Base-by-base conservation (phyloP, 257 asterid species). In the Ilex aquifolium region DNA sequence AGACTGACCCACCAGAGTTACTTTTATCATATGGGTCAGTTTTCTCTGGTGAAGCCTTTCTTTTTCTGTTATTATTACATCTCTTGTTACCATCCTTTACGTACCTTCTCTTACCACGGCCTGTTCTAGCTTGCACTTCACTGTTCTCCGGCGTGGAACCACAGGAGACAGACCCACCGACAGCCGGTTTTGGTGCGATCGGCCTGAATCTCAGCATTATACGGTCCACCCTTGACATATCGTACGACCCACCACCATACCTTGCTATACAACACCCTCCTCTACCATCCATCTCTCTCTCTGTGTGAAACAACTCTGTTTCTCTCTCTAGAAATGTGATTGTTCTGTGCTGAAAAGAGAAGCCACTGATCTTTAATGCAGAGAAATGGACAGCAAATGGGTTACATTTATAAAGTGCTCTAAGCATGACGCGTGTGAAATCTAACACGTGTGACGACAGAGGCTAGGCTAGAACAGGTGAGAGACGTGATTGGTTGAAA, bases 201-300 rank as follows among this genome's bases (percentile, higher is more conserved):
- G 95, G 97, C 36, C 97, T 85, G 65, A 72, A 90, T 58, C 69
- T 66, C 5, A 81, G 74, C 95, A 90, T 85, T 77, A 90, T 85
- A 14, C 77, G 56, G 21, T 76, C 81, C 27, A 86, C 64, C 40
- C 77, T 84, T 1, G 90, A 79, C 76, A 64, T 44, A 56, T 83
- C 87, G 64, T 83, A 80, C 36, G 65, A 79, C 39, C 70, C 76
- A 13, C 85, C 76, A 14, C 76, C 72, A 62, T 79, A 88, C 69
- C 90, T 76, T 27, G 87, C 88, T 31, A 84, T 77, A 71, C 95
- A 88, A 44, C 92, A 88, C 49, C 88, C 96, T 3, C 96, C 95
- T 11, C 79, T 60, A 2, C 80, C 83, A 14, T 83, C 86, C 91
- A 85, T 85, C 5, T 56, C 50, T 6, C 0, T 32, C 13, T 14